Evolutionary conservation across 805 yeast genomes (phyloP).

Genomic region (Candida alai): DNA sequence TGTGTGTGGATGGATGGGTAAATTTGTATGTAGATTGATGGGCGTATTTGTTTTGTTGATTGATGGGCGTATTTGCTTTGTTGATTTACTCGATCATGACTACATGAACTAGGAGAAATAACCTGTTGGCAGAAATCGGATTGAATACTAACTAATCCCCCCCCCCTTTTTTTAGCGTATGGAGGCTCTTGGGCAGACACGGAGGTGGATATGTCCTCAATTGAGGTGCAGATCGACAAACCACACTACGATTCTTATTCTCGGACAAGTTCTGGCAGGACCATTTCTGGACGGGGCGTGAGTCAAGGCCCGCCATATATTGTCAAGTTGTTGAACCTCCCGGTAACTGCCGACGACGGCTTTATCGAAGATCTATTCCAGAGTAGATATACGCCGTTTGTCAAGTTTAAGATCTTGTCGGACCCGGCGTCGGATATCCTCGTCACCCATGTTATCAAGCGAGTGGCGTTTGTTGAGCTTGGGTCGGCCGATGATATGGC

Average conservation of each 20-base stretch:
- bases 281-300: conserved; percentile 11
- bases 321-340: conserved; percentile 58
- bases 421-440: conserved; percentile 41
- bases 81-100: too few species aligned
- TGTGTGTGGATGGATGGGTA: too few species aligned
- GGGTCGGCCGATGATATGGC: conserved; percentile 47
- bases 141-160: conserved; percentile 16
- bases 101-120: too few species aligned
- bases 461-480: conserved; percentile 63
- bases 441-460: conserved; percentile 38
- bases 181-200: conserved; percentile 50
- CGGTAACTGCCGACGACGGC: conserved; percentile 48
- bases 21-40: too few species aligned
- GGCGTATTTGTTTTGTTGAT: too few species aligned
- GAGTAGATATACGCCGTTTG: conserved; percentile 56
- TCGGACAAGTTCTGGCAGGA: conserved; percentile 7
- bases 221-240: conserved; percentile 42
- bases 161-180: conserved; percentile 25
- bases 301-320: conserved; percentile 56
- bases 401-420: conserved; percentile 59
- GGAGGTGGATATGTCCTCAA: conserved; percentile 42
- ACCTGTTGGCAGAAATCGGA: too few species aligned
- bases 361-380: conserved; percentile 57
- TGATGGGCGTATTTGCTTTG: too few species aligned
- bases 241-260: conserved; percentile 11